These are phyloP conservation scores for Eucalyptus grandis DNA, from an alignment of 345 rosid genomes.

Conservation along the genomic window DNA sequence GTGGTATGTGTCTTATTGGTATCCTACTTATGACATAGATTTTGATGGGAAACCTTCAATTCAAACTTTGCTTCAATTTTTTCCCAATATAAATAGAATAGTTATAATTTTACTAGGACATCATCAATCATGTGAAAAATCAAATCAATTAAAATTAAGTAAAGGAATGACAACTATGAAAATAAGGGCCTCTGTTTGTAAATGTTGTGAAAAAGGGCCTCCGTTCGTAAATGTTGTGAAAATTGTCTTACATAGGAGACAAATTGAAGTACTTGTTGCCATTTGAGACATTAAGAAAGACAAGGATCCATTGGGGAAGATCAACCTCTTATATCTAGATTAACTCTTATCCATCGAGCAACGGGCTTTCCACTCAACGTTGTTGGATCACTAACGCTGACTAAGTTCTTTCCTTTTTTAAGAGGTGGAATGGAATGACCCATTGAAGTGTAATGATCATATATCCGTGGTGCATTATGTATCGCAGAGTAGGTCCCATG, in stretches of 20 bases:
- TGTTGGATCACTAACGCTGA: not conserved
- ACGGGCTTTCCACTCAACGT: not conserved
- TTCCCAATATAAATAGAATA: not conserved
- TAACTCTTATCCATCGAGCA: not conserved
- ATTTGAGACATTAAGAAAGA: not conserved
- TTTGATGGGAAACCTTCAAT: not conserved
- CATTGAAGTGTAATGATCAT: not conserved
- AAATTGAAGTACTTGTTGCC: not conserved
- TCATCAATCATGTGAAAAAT: not conserved
- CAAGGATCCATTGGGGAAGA: not conserved
- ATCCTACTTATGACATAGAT: not conserved
- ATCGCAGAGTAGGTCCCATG: not conserved
- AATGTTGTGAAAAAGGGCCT: not conserved
- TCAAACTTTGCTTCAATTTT: not conserved
- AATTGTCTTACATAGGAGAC: not conserved
- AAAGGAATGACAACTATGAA: not conserved
- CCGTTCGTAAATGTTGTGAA: not conserved
- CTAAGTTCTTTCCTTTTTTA: not conserved
- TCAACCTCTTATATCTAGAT: not conserved
- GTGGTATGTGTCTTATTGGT: not conserved
- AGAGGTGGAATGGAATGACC: not conserved
- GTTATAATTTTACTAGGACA: not conserved
- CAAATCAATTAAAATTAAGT: not conserved
- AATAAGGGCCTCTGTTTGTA: not conserved
- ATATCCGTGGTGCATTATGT: not conserved